Evolutionary conservation across 345 rosid species (phyloP), one percentile per base, ranked within the genome.

Genomic region (Kernera saxatilis): DNA sequence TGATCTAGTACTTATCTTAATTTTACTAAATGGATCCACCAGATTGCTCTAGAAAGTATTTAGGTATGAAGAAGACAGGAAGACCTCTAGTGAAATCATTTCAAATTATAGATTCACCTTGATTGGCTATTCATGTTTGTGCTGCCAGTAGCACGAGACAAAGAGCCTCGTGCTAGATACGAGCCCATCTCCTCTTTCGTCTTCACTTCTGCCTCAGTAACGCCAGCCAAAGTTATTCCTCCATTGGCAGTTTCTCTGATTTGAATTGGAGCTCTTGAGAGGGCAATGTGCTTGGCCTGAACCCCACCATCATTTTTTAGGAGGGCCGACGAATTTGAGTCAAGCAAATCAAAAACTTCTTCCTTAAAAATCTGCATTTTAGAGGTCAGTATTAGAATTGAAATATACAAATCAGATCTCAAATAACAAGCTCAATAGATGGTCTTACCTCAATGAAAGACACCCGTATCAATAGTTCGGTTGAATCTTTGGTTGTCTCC

Each of bases 51-150:
- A 14, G 23, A n/a, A 52, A 29, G 39, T 41, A 40, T 17, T 13
- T 3, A 36, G 13, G 39, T 49, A 26, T 26, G 41, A 58, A 70
- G 58, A 33, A 15, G 48, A 8, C 9, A 1, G 40, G 32, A 25
- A 3, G 22, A 40, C 15, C 19, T 19, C 12, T 39, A 40, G 25
- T 59, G 69, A 46, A 27, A 64, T 15, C 46, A 67, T 21, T 44
- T 23, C 36, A 59, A 14, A 17, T 6, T 2, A 22, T 46, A 12
- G 1, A 27, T 17, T 22, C 53, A 91, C 99, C 99, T 94, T 11
- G 99, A 94, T 71, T 92, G 99, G 70, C 91, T 94, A 70, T 94
- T 92, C 99, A 94, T 94, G 48, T 92, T 92, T 10, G 99, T 94
- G 70, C 99, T 94, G 13, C 83, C 99, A 59, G 99, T 94, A 19